A percentile compares a stretch with the other conserved stretches of the same genome.
These are phyloP conservation scores for Telfairia occidentalis DNA, from an alignment of 331 rosid genomes.

Conservation along the genomic window DNA sequence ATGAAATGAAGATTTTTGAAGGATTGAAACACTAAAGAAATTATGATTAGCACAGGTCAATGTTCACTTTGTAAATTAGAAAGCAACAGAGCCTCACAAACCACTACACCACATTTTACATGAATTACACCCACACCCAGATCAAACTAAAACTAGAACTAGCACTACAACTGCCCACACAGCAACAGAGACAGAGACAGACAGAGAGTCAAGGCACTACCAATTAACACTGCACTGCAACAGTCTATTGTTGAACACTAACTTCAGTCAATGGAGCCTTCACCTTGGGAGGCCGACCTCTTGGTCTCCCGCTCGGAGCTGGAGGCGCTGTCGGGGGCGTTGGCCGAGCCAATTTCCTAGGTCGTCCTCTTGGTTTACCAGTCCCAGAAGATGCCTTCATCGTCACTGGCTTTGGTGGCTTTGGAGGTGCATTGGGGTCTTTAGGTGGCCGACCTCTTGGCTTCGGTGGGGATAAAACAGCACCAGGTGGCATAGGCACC, in stretches of 20 bases:
- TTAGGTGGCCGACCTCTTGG: conserved; percentile 75
- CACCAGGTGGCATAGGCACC: conserved; percentile 14
- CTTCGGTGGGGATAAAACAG: conserved; percentile 22
- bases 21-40: not conserved
- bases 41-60: conserved; percentile 13
- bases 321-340: not conserved
- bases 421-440: conserved; percentile 59
- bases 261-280: conserved; percentile 50
- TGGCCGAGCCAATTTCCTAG: conserved; percentile 43
- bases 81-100: conserved; percentile 10
- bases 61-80: conserved; percentile 13
- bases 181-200: not conserved
- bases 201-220: conserved; percentile 5
- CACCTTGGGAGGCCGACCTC: conserved; percentile 81
- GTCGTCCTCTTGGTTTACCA: conserved; percentile 67
- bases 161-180: conserved; percentile 6
- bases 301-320: conserved; percentile 28
- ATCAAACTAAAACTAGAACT: conserved; percentile 16
- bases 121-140: not conserved
- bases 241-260: conserved; percentile 38
- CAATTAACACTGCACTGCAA: conserved; percentile 11
- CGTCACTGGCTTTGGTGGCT: conserved; percentile 20
- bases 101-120: conserved; percentile 10
- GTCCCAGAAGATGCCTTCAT: conserved; percentile 33
- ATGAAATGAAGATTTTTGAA: not conserved